A percentile compares a stretch with the other conserved stretches of the same genome.
phyloP scores from a whole-genome alignment of 2,329 filamentous ascomycete genomes.

The Dothiorella sarmentorum region DNA sequence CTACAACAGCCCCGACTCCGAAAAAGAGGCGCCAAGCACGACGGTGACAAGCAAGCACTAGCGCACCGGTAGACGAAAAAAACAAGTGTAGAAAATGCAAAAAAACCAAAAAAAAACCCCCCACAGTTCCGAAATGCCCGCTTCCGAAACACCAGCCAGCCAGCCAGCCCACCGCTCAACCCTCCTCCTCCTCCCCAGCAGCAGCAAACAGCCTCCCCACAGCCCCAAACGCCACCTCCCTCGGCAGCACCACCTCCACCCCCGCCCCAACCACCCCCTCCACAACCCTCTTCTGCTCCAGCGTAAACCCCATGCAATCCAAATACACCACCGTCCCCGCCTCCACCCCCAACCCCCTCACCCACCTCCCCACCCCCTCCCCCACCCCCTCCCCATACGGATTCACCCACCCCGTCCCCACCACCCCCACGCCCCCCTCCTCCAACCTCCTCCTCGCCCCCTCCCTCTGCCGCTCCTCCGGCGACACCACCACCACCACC shows the following conservation, averaged over 20 bases:
- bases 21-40: constrained; percentile 1
- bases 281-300: constrained; percentile 1
- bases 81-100: background rate
- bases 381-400: background rate
- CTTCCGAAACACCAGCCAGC: background rate
- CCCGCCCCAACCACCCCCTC: background rate
- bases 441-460: background rate
- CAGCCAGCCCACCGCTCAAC: background rate
- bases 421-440: background rate
- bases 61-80: background rate
- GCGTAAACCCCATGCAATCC: constrained; percentile 8
- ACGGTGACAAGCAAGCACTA: constrained; percentile 1
- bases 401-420: background rate
- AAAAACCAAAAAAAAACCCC: background rate
- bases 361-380: background rate
- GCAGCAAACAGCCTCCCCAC: background rate
- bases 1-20: background rate
- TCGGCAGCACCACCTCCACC: background rate
- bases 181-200: background rate
- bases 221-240: background rate
- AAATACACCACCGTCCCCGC: background rate
- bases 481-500: background rate
- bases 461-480: background rate
- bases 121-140: no score
- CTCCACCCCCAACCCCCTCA: background rate